Percentiles rank a stretch among this genome's conserved stretches.
Evolutionary conservation across 2,329 filamentous ascomycete genomes (phyloP).

Genomic region (Ceratocystis lukuohia): DNA sequence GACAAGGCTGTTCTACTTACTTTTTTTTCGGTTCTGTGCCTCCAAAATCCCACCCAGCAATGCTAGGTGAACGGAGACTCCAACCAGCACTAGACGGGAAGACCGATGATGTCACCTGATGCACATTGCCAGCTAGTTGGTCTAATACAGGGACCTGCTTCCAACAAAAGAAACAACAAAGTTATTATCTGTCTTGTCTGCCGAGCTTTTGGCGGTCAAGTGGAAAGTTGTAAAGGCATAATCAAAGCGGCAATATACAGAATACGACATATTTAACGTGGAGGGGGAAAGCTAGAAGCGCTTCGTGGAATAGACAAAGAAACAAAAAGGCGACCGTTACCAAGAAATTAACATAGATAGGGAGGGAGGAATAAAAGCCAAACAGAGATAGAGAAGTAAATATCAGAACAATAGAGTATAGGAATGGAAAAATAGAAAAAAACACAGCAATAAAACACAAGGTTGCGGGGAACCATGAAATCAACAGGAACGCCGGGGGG

Average conservation of each 20-base stretch:
- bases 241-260: neutral
- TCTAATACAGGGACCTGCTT: neutral
- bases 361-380: conserved; percentile 1
- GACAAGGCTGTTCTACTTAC: too few relatives aligned
- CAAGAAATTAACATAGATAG: neutral
- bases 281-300: neutral
- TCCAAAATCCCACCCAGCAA: neutral
- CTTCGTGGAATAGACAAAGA: neutral
- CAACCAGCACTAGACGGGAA: neutral
- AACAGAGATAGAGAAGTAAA: neutral
- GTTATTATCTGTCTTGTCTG: too few relatives aligned
- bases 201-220: too few relatives aligned
- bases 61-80: neutral
- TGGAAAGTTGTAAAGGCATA: too few relatives aligned
- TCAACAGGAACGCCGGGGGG: conserved; percentile 11
- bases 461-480: neutral
- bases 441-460: neutral
- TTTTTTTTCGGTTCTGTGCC: neutral
- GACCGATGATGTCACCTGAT: neutral
- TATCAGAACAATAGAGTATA: neutral
- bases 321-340: neutral
- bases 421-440: neutral
- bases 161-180: neutral
- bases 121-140: neutral
- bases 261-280: neutral